These are phyloP conservation scores for Phytophthora aleatoria DNA, from an alignment of 352 stramenopile species.

Conservation along the genomic window DNA sequence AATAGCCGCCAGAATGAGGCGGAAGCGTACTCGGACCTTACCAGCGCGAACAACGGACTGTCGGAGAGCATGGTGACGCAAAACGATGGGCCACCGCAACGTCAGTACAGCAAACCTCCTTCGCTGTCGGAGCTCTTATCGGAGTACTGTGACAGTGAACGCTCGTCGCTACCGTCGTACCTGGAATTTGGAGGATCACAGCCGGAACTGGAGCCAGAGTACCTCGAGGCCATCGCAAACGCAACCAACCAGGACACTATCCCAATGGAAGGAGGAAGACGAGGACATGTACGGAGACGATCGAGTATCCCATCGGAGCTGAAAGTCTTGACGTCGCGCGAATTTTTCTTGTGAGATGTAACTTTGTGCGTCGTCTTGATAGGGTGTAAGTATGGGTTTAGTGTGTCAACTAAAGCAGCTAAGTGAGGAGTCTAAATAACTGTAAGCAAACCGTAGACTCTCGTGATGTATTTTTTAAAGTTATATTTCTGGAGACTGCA, in stretches of 20 bases:
- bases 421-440: slow-evolving; percentile 23
- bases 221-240: slow-evolving; percentile 35
- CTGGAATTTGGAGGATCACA: slow-evolving; percentile 32
- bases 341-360: slow-evolving; percentile 35
- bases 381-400: slow-evolving; percentile 1
- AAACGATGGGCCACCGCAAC: slow-evolving; percentile 19
- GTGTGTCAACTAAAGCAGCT: slow-evolving; percentile 2
- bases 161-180: slow-evolving; percentile 37
- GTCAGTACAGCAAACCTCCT: slow-evolving; percentile 42
- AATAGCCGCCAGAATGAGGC: slow-evolving; percentile 23
- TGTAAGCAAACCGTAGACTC: slow-evolving; percentile 3
- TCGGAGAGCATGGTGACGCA: slow-evolving; percentile 32
- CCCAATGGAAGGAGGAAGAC: slow-evolving; percentile 33
- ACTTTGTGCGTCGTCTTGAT: background rate
- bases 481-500: slow-evolving; percentile 19
- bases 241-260: slow-evolving; percentile 18
- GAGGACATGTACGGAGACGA: slow-evolving; percentile 23
- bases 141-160: slow-evolving; percentile 48
- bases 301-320: slow-evolving; percentile 36
- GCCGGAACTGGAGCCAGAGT: slow-evolving; percentile 43
- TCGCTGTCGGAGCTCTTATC: slow-evolving; percentile 70
- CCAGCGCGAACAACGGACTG: slow-evolving; percentile 27
- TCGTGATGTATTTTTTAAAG: background rate
- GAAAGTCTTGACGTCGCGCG: slow-evolving; percentile 29
- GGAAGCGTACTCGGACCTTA: slow-evolving; percentile 32